Base-by-base conservation (phyloP, 805 yeast species). In the Spencermartinsiella europaea region DNA sequence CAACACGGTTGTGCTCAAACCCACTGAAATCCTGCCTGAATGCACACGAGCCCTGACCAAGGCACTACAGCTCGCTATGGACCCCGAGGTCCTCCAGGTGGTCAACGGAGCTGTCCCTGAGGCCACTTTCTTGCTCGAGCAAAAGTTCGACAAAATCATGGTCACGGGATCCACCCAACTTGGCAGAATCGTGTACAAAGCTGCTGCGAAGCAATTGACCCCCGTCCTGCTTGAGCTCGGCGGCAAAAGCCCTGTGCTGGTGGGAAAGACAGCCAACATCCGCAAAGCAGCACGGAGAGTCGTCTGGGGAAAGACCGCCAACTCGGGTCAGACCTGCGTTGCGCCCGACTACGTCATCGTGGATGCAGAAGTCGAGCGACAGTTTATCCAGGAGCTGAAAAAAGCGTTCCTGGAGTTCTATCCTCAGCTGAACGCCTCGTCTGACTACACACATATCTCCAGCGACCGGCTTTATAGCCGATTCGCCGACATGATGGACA, bases 321-420 rank as follows among this genome's bases (percentile, higher is more conserved):
- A 88, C 61, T 77, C 85, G 15, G 98, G 98, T 15, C 98, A 90
- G 68, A 81, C 93, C 2, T 90, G 97, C 69, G 85, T 87, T 34
- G 85, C 95, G 7, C 84, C 90, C 5, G 98, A 91, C 67, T 90
- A 88, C 59, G 67, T 84, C 3, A 58, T 87, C 38, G 83, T 80
- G n/a, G 87, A 83, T 48, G 77, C 73, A 46, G 63, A 71, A 2
- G 65, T 80, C 19, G 78, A 81, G 57, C 76, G 69, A 21, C 67
- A 75, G 52, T 76, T 85, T 42, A 65, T 79, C 5, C 55, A 55
- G 0, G 69, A 65, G 4, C 59, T 77, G 46, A 57, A 72, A 45
- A 56, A 63, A 34, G 72, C 72, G 17, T 57, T 75, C 25, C 63
- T 66, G 28, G 72, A 70, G 39, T 66, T 79, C 39, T 86, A 46